phyloP scores from a whole-genome alignment of 2,329 filamentous ascomycete species.

The Fusarium sp. region DNA sequence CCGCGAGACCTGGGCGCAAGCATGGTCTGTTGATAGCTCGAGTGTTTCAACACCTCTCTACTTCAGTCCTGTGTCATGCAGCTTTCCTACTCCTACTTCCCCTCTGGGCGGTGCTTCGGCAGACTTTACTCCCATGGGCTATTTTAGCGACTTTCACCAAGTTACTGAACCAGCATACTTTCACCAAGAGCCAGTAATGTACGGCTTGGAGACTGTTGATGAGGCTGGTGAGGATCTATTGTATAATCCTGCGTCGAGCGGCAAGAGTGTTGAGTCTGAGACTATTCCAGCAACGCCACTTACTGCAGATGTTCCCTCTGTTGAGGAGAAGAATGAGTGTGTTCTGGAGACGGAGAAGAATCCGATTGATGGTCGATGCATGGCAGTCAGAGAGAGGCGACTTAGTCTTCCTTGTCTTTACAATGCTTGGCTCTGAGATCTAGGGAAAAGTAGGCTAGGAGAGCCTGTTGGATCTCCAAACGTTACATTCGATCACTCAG shows the following conservation, averaged over 20 bases:
- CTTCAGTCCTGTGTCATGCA: slow-evolving; percentile 33
- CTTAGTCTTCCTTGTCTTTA: slow-evolving; percentile 50
- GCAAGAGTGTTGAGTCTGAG: slow-evolving; percentile 5
- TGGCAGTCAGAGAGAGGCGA: slow-evolving; percentile 38
- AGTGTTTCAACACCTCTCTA: slow-evolving; percentile 22
- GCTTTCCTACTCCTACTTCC: slow-evolving; percentile 38
- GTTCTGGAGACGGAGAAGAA: slow-evolving; percentile 3
- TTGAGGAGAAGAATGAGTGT: slow-evolving; percentile 17
- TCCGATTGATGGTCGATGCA: slow-evolving; percentile 3
- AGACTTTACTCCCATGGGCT: slow-evolving; percentile 52
- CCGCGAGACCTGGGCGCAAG: slow-evolving; percentile 56
- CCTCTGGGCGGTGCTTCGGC: slow-evolving; percentile 49
- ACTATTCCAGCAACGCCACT: slow-evolving; percentile 21
- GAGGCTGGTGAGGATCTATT: slow-evolving; percentile 43
- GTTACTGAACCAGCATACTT: slow-evolving; percentile 4
- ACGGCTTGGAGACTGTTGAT: slow-evolving; percentile 46
- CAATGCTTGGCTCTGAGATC: slow-evolving; percentile 45
- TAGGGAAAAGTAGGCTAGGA: background rate
- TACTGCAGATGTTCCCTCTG: background rate
- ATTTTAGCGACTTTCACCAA: slow-evolving; percentile 30
- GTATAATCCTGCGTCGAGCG: slow-evolving; percentile 9
- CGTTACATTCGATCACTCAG: background rate
- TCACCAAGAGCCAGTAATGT: slow-evolving; percentile 5
- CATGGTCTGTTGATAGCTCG: slow-evolving; percentile 23
- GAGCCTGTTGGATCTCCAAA: background rate